These are phyloP conservation scores for Stephania japonica DNA, from an alignment of 164 flowering plant genomes.

Conservation along the genomic window DNA sequence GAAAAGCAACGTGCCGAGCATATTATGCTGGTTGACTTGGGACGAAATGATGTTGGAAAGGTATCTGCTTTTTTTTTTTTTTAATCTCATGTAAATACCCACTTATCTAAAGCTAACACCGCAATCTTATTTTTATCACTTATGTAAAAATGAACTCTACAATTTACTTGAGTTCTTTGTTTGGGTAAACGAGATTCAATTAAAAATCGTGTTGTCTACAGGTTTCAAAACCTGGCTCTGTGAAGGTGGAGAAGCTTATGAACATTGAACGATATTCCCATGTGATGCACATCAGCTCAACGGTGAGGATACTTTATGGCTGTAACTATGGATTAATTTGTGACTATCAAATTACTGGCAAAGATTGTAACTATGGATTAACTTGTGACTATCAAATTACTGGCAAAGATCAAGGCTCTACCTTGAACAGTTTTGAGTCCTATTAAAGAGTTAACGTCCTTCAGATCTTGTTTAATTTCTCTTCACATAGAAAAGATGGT, in stretches of 20 bases:
- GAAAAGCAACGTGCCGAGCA: slow-evolving; percentile 97
- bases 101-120: neutral
- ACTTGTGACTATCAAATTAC: neutral
- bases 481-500: neutral
- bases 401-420: too few species aligned
- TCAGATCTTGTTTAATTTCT: neutral
- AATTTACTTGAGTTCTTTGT: too few species aligned
- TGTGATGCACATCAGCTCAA: slow-evolving; percentile 99
- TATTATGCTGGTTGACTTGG: slow-evolving; percentile 95
- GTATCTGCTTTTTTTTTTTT: slow-evolving; percentile 23
- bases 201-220: slow-evolving; percentile 18
- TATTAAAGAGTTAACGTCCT: neutral
- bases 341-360: neutral
- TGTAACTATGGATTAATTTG: neutral
- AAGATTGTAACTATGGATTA: neutral
- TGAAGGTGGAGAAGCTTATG: slow-evolving; percentile 91
- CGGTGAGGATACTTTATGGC: slow-evolving; percentile 38
- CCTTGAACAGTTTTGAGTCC: neutral
- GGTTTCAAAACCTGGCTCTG: slow-evolving; percentile 90
- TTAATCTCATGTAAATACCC: neutral
- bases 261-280: slow-evolving; percentile 87
- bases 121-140: too few species aligned
- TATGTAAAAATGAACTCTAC: too few species aligned
- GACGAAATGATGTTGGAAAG: slow-evolving; percentile 97
- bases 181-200: neutral